phyloP scores from a whole-genome alignment of 352 stramenopile genomes.

The Pythium oligandrum region DNA sequence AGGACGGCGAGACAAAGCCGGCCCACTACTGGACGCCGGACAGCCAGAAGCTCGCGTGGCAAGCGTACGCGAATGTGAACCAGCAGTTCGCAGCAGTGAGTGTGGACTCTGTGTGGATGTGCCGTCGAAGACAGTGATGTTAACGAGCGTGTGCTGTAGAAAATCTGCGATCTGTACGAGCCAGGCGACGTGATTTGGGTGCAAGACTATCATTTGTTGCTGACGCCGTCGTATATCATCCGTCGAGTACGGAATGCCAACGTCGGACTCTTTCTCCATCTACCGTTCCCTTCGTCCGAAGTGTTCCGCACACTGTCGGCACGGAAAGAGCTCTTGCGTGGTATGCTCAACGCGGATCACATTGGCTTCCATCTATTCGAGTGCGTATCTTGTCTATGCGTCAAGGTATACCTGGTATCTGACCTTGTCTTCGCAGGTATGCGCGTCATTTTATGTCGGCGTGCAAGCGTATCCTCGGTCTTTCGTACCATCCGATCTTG shows the following conservation, averaged over 20 bases:
- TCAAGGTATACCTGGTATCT: background rate
- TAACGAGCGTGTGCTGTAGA: conserved; percentile 16
- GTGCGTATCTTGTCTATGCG: conserved; percentile 37
- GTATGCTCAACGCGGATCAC: conserved; percentile 89
- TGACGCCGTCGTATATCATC: conserved; percentile 95
- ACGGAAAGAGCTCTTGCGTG: conserved; percentile 86
- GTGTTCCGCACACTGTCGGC: conserved; percentile 96
- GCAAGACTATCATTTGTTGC: conserved; percentile 97
- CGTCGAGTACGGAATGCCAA: conserved; percentile 83
- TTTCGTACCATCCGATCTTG: conserved; percentile 91
- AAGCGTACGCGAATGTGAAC: conserved; percentile 94
- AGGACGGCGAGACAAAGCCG: conserved; percentile 8
- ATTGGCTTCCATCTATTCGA: conserved; percentile 94
- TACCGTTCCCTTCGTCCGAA: conserved; percentile 97
- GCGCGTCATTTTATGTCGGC: conserved; percentile 89
- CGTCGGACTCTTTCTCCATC: conserved; percentile 97
- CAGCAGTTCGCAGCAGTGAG: conserved; percentile 73
- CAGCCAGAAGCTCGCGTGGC: conserved; percentile 78
- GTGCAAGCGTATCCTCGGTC: conserved; percentile 90
- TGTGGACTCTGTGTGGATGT: too few relatives aligned
- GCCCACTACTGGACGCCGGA: conserved; percentile 61
- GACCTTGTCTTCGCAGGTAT: conserved; percentile 20
- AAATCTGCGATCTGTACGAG: conserved; percentile 74
- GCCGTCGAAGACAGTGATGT: too few relatives aligned
- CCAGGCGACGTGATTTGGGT: conserved; percentile 93